Percentiles rank a stretch among this genome's conserved stretches.
Conservation (phyloP, 2,329 filamentous ascomycete species). For the Diaporthe capsici region DNA sequence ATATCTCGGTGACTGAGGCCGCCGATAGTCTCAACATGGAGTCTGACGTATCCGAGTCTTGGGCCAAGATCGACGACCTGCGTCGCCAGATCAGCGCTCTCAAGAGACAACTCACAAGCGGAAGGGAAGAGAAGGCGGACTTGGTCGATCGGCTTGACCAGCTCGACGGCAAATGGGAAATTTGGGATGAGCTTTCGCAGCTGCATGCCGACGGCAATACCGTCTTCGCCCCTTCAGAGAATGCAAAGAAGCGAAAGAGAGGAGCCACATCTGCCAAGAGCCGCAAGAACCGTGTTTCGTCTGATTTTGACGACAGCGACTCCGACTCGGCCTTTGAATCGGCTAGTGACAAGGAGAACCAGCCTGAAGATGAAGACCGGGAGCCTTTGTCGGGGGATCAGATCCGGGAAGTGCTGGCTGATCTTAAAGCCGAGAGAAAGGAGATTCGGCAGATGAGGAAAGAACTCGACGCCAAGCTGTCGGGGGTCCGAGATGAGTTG, state of each 20-base stretch:
- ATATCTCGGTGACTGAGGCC: background rate
- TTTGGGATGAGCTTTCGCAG: background rate
- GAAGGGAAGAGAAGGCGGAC: background rate
- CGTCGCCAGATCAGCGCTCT: background rate
- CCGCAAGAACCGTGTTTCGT: background rate
- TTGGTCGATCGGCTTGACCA: conserved; percentile 1
- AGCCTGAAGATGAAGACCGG: background rate
- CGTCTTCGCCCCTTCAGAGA: background rate
- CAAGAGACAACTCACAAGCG: background rate
- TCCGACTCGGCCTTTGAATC: conserved; percentile 8
- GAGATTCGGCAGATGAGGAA: background rate
- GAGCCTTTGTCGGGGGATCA: background rate
- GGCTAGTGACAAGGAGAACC: background rate
- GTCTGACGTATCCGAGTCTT: background rate
- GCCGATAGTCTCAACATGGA: background rate
- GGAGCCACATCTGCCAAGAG: background rate
- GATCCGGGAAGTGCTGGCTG: background rate
- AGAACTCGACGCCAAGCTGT: background rate
- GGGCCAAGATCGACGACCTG: background rate
- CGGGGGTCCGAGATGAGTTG: background rate
- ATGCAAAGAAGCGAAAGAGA: conserved; percentile 7
- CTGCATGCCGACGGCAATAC: background rate
- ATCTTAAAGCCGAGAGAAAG: conserved; percentile 2
- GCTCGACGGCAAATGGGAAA: background rate
- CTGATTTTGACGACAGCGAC: conserved; percentile 1